These are phyloP conservation scores for Blastobotrys elegans DNA, from an alignment of 1,139 yeast genomes.

Conservation along the genomic window DNA sequence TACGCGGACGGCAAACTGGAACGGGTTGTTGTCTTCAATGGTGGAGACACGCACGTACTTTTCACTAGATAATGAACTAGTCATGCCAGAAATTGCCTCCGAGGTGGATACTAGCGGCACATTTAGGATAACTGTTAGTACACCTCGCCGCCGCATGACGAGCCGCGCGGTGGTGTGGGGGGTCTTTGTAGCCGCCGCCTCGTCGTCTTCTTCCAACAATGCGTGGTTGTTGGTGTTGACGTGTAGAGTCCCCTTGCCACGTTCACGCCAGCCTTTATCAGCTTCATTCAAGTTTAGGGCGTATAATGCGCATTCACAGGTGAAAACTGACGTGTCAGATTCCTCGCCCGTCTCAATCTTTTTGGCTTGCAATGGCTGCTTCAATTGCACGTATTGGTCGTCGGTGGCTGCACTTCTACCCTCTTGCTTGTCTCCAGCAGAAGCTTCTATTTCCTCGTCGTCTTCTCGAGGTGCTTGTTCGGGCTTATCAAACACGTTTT, in stretches of 20 bases:
- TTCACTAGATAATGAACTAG: constrained; percentile 71
- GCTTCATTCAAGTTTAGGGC: constrained; percentile 62
- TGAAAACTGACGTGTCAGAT: constrained; percentile 64
- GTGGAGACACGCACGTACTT: constrained; percentile 71
- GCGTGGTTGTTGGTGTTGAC: constrained; percentile 46
- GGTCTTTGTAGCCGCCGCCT: too few relatives aligned
- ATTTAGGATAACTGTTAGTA: constrained; percentile 77
- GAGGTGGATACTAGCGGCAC: constrained; percentile 57
- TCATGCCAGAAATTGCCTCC: constrained; percentile 70
- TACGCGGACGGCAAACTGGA: constrained; percentile 77
- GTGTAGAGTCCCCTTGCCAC: constrained; percentile 85
- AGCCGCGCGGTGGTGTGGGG: constrained; percentile 51
- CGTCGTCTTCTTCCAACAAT: background rate
- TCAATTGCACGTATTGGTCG: constrained; percentile 26
- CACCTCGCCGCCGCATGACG: constrained; percentile 89
- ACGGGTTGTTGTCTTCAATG: constrained; percentile 53
- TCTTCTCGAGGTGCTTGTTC: constrained; percentile 13
- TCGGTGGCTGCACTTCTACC: too few relatives aligned
- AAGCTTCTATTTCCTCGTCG: background rate
- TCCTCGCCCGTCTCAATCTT: constrained; percentile 86
- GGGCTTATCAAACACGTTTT: constrained; percentile 14
- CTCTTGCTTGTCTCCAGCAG: background rate
- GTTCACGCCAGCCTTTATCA: constrained; percentile 86
- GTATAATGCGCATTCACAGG: constrained; percentile 73
- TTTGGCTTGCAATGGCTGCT: constrained; percentile 38